These are phyloP conservation scores for Metschnikowia dekortorum DNA, from an alignment of 805 yeast species.

Conservation along the genomic window DNA sequence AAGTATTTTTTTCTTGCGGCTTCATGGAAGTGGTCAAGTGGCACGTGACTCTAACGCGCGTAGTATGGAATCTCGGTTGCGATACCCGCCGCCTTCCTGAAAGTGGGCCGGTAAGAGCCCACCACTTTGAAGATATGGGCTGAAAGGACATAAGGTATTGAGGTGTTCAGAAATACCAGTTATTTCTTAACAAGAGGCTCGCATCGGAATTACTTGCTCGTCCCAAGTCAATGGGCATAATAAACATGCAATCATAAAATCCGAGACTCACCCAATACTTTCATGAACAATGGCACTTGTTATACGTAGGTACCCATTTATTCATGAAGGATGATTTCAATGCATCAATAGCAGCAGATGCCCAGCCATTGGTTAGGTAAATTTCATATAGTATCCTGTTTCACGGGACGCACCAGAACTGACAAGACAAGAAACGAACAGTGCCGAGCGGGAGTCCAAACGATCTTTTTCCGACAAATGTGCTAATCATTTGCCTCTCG, in stretches of 20 bases:
- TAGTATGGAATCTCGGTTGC: background rate
- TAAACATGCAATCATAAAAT: background rate
- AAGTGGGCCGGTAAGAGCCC: background rate
- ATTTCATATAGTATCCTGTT: background rate
- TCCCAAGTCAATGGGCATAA: background rate
- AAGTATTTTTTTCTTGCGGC: slow-evolving; percentile 2
- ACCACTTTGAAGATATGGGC: background rate
- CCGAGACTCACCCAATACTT: background rate
- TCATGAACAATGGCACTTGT: background rate
- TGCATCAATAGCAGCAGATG: background rate
- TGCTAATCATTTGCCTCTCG: no score
- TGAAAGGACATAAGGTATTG: no score
- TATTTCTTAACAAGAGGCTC: background rate
- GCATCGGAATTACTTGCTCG: background rate
- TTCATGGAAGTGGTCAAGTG: background rate
- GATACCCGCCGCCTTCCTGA: background rate
- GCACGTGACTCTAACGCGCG: slow-evolving; percentile 3
- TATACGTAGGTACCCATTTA: background rate
- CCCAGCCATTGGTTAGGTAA: background rate
- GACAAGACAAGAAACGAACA: background rate
- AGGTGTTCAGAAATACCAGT: background rate
- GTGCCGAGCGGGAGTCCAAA: background rate
- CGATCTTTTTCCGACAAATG: background rate
- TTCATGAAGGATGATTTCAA: background rate
- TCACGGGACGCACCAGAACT: background rate